These are phyloP conservation scores for Neckera pumila DNA, from an alignment of 225 moss, liverwort and hornwort species.

Conservation along the genomic window DNA sequence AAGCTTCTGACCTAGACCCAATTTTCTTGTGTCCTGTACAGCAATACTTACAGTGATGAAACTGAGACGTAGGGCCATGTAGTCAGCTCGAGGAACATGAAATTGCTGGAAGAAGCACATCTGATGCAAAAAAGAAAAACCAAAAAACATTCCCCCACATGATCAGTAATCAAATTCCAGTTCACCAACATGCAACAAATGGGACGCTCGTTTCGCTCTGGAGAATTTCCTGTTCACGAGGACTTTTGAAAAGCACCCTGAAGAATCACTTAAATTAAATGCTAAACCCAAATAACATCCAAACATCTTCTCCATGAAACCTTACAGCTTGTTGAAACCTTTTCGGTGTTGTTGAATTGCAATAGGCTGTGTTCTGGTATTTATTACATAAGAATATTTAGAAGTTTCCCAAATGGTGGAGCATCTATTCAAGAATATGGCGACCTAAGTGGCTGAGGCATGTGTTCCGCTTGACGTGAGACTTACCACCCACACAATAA, in stretches of 20 bases:
- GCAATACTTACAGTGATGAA: slow-evolving; percentile 44
- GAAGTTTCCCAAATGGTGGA: neutral
- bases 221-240: neutral
- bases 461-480: neutral
- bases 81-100: slow-evolving; percentile 53
- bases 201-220: neutral
- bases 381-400: neutral
- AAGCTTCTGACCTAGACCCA: neutral
- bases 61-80: slow-evolving; percentile 56
- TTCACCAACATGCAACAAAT: neutral
- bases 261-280: neutral
- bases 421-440: neutral
- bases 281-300: neutral
- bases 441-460: no score
- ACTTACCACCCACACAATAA: slow-evolving; percentile 58
- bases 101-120: slow-evolving; percentile 84
- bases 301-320: neutral
- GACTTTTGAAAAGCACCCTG: neutral
- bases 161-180: neutral
- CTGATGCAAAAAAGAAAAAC: neutral
- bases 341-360: neutral
- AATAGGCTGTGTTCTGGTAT: neutral
- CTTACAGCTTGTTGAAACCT: neutral
- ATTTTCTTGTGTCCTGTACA: neutral
- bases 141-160: neutral